A percentile compares a stretch with the other conserved stretches of the same genome.
These are phyloP conservation scores for Candida vartiovaarae DNA, from an alignment of 805 yeast genomes.

Conservation along the genomic window DNA sequence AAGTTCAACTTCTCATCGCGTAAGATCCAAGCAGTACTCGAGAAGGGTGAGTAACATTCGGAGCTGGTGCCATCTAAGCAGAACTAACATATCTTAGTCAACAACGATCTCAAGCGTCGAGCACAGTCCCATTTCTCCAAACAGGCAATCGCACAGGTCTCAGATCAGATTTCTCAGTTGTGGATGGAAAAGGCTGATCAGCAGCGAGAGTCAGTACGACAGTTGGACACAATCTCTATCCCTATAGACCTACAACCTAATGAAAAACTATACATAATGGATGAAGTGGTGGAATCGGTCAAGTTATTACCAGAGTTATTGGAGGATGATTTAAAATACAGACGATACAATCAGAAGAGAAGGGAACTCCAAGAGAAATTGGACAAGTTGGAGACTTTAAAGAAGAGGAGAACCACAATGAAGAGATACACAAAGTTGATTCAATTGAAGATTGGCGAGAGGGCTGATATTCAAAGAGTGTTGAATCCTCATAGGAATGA, in stretches of 20 bases:
- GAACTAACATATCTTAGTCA: slow-evolving; percentile 5
- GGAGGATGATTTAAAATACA: neutral
- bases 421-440: slow-evolving; percentile 7
- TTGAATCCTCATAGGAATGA: slow-evolving; percentile 10
- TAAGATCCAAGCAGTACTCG: slow-evolving; percentile 1
- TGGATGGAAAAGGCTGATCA: slow-evolving; percentile 8
- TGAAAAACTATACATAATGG: slow-evolving; percentile 13
- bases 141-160: slow-evolving; percentile 16
- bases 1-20: slow-evolving; percentile 3
- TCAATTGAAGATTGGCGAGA: slow-evolving; percentile 14
- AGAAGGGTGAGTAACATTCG: slow-evolving; percentile 2
- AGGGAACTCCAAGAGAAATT: slow-evolving; percentile 6
- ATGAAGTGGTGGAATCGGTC: slow-evolving; percentile 13
- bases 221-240: slow-evolving; percentile 7
- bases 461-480: slow-evolving; percentile 12
- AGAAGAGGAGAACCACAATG: slow-evolving; percentile 4
- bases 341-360: slow-evolving; percentile 9
- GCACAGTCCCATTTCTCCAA: slow-evolving; percentile 13
- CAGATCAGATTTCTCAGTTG: slow-evolving; percentile 16
- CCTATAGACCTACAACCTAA: slow-evolving; percentile 13
- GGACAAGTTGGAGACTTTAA: slow-evolving; percentile 3
- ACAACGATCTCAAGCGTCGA: slow-evolving; percentile 4
- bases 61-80: too few relatives aligned
- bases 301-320: slow-evolving; percentile 15
- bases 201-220: slow-evolving; percentile 1